A percentile compares a stretch with the other conserved stretches of the same genome.
Evolutionary conservation across 108 stramenopile genomes (phyloP).

Genomic region (Pseudonitzschia pungens): DNA sequence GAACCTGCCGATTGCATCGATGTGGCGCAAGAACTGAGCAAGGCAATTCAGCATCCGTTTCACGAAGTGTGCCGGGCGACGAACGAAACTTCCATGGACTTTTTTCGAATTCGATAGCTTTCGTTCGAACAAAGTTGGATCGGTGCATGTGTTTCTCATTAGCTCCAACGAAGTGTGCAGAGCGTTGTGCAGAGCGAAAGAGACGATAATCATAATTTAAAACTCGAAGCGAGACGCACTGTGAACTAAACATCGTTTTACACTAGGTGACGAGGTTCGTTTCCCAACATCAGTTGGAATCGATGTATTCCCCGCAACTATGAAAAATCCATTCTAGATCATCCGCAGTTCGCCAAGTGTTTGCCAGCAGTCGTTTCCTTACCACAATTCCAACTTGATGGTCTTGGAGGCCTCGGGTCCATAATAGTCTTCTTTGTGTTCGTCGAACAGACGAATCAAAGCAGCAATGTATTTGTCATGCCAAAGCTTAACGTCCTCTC

Average conservation of each 20-base stretch:
- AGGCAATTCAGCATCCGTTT: conserved; percentile 33
- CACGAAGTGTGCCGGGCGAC: conserved; percentile 30
- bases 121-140: too few relatives aligned
- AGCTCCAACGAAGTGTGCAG: too few relatives aligned
- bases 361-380: not conserved
- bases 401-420: conserved; percentile 41
- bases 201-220: too few relatives aligned
- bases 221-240: too few relatives aligned
- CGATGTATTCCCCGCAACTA: too few relatives aligned
- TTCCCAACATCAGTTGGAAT: too few relatives aligned
- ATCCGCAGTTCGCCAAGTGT: not conserved
- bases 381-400: conserved; percentile 63
- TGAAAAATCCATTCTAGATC: not conserved
- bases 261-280: too few relatives aligned
- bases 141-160: too few relatives aligned
- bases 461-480: conserved; percentile 60
- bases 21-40: conserved; percentile 40
- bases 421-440: conserved; percentile 64
- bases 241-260: too few relatives aligned
- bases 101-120: conserved; percentile 26
- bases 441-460: conserved; percentile 52
- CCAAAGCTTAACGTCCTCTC: conserved; percentile 55
- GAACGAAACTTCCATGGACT: conserved; percentile 11
- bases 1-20: conserved; percentile 49
- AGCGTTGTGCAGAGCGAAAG: too few relatives aligned